These are phyloP conservation scores for Tolypocladium album DNA, from an alignment of 2,329 filamentous ascomycete genomes.

Conservation along the genomic window DNA sequence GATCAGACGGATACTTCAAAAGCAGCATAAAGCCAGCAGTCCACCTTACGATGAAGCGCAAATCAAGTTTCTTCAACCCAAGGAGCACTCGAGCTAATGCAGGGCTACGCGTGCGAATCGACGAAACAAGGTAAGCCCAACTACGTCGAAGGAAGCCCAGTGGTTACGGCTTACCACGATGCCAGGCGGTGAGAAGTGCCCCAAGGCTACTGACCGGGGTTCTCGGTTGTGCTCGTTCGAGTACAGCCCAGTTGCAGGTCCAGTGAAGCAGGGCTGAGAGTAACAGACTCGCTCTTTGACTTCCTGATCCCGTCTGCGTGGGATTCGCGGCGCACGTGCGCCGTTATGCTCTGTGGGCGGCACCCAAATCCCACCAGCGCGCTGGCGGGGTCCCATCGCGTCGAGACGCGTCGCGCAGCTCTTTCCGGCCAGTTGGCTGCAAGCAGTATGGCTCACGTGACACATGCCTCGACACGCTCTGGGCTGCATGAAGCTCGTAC, in stretches of 20 bases:
- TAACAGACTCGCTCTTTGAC: background rate
- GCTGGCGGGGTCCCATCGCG: background rate
- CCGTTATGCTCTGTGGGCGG: background rate
- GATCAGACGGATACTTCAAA: background rate
- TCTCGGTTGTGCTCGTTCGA: background rate
- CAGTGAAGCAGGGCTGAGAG: background rate
- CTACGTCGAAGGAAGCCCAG: background rate
- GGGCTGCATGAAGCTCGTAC: too few relatives aligned
- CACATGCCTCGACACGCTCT: too few relatives aligned
- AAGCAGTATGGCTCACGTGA: background rate
- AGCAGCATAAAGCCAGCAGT: background rate
- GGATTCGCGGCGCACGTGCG: background rate
- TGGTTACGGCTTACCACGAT: background rate
- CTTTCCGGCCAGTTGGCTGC: background rate
- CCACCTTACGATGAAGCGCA: background rate
- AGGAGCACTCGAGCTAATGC: background rate
- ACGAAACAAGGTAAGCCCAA: background rate
- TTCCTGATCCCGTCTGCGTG: background rate
- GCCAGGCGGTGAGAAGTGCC: background rate
- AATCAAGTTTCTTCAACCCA: background rate
- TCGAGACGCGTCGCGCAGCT: background rate
- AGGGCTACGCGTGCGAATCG: background rate
- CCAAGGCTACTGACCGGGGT: background rate
- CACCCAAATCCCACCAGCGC: background rate
- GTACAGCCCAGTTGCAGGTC: background rate